These are phyloP conservation scores for Podila horticola DNA, from an alignment of 192 early-diverging fungal species.

Conservation along the genomic window DNA sequence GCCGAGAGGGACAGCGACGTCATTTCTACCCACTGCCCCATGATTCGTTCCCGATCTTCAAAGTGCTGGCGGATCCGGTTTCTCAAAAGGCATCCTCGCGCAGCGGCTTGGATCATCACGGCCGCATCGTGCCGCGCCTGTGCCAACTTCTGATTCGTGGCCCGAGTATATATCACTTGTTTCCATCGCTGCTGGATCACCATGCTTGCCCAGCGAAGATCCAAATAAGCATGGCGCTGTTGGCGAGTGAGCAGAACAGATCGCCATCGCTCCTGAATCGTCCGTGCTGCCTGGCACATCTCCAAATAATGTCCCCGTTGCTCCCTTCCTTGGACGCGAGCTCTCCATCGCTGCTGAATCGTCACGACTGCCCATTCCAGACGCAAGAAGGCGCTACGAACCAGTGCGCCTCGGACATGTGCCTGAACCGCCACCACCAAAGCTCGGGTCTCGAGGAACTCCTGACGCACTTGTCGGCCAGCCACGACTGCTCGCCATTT, in stretches of 20 bases:
- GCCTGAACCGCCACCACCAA: slow-evolving; percentile 28
- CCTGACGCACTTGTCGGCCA: slow-evolving; percentile 18
- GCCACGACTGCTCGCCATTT: slow-evolving; percentile 31
- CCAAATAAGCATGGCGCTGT: slow-evolving; percentile 17
- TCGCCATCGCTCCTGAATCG: slow-evolving; percentile 30
- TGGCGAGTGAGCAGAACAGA: slow-evolving; percentile 13
- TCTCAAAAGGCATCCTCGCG: slow-evolving; percentile 35
- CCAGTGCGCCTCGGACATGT: slow-evolving; percentile 24
- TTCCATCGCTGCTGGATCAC: slow-evolving; percentile 38
- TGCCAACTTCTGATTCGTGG: not conserved
- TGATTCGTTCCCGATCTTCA: slow-evolving; percentile 27
- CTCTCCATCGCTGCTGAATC: slow-evolving; percentile 33
- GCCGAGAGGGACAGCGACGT: slow-evolving; percentile 23
- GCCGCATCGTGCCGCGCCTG: slow-evolving; percentile 22
- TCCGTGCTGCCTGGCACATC: slow-evolving; percentile 22
- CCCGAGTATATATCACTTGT: slow-evolving; percentile 13
- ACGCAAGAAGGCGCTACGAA: slow-evolving; percentile 14
- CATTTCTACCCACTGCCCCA: slow-evolving; percentile 26
- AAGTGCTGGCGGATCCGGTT: slow-evolving; percentile 17
- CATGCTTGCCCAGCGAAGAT: slow-evolving; percentile 27
- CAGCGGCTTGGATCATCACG: slow-evolving; percentile 28
- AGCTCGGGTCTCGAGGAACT: slow-evolving; percentile 13
- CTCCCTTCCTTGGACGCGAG: slow-evolving; percentile 4
- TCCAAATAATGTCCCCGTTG: slow-evolving; percentile 22
- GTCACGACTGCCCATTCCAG: slow-evolving; percentile 23